Conservation (phyloP, 768 basidiomycete species). For the Collybiopsis luxurians region DNA sequence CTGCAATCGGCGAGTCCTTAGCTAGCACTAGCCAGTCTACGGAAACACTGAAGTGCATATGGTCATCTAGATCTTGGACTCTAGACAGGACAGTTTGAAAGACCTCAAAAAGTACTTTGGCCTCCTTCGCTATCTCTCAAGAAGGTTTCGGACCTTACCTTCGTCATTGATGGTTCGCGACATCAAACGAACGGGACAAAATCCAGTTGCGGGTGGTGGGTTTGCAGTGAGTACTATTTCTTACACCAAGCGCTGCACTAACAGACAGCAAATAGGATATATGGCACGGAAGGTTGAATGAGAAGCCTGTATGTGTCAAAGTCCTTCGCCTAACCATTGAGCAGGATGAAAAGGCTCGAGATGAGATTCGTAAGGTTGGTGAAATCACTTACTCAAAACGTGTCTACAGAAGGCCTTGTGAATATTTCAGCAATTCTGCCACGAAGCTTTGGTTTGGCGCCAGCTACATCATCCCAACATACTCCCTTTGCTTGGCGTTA, state of each 20-base stretch:
- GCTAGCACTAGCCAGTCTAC: no score
- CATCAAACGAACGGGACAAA: neutral
- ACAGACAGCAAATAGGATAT: constrained; percentile 8
- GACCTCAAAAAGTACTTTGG: neutral
- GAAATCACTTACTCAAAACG: no score
- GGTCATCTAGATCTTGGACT: neutral
- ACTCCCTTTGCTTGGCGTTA: constrained; percentile 28
- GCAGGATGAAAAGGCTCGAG: neutral
- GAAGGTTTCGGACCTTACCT: neutral
- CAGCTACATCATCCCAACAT: constrained; percentile 27
- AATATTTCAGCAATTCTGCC: constrained; percentile 20
- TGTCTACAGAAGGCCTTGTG: no score
- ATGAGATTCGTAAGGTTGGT: neutral
- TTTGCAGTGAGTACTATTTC: constrained; percentile 3
- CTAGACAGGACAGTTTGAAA: neutral
- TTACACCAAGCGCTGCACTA: neutral
- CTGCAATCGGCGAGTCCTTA: no score
- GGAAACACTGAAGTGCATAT: no score
- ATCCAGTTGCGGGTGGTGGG: neutral
- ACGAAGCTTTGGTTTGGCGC: constrained; percentile 28
- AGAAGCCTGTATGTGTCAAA: no score
- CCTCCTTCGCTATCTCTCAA: neutral
- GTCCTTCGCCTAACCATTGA: no score
- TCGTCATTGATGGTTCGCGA: neutral
- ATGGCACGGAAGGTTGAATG: neutral